Evolutionary conservation across 371 early-diverging fungal species (phyloP), one percentile per base, ranked within the genome.

Genomic region (Rhizopus arrhizus): DNA sequence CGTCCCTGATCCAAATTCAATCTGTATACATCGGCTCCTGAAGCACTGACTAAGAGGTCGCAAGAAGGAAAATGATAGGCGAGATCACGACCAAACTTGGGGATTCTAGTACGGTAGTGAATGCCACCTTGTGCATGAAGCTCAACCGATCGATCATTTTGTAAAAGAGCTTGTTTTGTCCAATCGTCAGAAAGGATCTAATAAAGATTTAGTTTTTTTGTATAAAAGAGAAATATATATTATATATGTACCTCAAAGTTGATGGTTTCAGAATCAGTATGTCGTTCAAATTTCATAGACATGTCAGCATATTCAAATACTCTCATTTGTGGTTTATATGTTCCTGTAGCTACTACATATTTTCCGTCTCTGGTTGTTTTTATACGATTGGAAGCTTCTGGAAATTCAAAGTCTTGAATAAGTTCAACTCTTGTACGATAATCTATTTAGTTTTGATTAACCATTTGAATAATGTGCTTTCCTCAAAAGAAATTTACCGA

Each of bases 311-410:
- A 91, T 53, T 99, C 99, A 66, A 82, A 99, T 0, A 97, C 95
- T 56, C 96, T 88, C 70, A 99, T 90, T 69, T 95, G 97, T 15
- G 99, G 99, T 74, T 98, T 97, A 76, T 99, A 99, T 5, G 95
- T 93, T 45, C 98, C 99, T 4, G 97, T 95, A 2, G 96, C 96
- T 68, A 98, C 85, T 31, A 91, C 87, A 72, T 83, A 89, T 46
- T 93, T 86, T 43, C 95, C 91, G 76, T 98, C 96, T 9, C 84
- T 75, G 2, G 98, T 95, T 13, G 88, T 80, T 61, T 91, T 90
- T 52, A 99, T 80, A 59, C 87, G 83, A 31, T 89, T 81, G 5
- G 94, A 92, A 0, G 99, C 97, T 76, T 96, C 95, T n/a, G 99
- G 96, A 70, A 98, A 98, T 69, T 94, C 95, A 73, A 99, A 98